Evolutionary conservation across 768 basidiomycete species (phyloP).

Genomic region (Termitomyces sp.): DNA sequence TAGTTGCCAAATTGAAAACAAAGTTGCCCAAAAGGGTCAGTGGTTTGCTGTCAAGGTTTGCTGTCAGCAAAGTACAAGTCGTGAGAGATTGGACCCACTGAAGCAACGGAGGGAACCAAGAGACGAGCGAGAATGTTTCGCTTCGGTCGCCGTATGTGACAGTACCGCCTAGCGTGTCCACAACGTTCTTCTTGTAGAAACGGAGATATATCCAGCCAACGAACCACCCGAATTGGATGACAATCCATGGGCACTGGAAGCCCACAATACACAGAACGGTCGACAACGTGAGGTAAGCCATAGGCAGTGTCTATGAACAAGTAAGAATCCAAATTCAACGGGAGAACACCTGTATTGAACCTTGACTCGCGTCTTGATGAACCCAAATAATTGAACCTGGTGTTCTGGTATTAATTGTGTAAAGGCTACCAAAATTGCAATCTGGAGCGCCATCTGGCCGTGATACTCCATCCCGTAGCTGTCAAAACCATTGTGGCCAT

Average conservation of each 20-base stretch:
- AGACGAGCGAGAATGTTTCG: slow-evolving; percentile 92
- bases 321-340: slow-evolving; percentile 2
- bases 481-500: slow-evolving; percentile 4
- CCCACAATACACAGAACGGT: slow-evolving; percentile 80
- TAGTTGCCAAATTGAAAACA: slow-evolving; percentile 60
- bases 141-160: slow-evolving; percentile 88
- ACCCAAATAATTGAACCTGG: slow-evolving; percentile 88
- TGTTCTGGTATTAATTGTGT: slow-evolving; percentile 98
- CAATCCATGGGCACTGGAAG: slow-evolving; percentile 83
- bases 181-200: slow-evolving; percentile 88
- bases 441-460: slow-evolving; percentile 90
- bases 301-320: slow-evolving; percentile 73
- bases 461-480: slow-evolving; percentile 90
- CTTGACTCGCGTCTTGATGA: slow-evolving; percentile 86
- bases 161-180: slow-evolving; percentile 54
- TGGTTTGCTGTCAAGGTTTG: slow-evolving; percentile 52
- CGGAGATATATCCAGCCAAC: slow-evolving; percentile 93
- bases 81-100: slow-evolving; percentile 53
- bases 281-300: slow-evolving; percentile 88
- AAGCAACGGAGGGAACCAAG: slow-evolving; percentile 95
- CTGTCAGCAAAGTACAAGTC: background rate
- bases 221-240: slow-evolving; percentile 99
- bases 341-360: slow-evolving; percentile 32
- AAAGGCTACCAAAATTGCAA: slow-evolving; percentile 88
- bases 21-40: slow-evolving; percentile 62